Base-by-base conservation (phyloP, 306 rosid genomes). In the Mimosa bimucronata region DNA sequence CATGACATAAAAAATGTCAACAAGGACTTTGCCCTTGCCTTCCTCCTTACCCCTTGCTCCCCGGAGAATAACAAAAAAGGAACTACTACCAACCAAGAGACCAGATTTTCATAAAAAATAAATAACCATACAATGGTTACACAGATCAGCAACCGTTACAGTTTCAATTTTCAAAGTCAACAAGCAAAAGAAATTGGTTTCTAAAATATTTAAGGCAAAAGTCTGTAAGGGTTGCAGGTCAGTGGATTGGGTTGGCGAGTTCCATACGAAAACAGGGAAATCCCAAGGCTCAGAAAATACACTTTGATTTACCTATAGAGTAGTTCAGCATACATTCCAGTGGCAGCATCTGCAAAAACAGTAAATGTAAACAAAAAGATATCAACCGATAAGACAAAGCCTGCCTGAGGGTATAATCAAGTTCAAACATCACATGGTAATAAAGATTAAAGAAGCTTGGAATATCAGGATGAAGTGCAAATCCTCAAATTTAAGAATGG, bases 311-410 rank as follows among this genome's bases (percentile, higher is more conserved):
- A 94, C 97, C 98, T 92, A 74, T 83, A 91, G 81, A 88, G 60
- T 75, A 94, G 86, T 75, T 92, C 92, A 7, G 97, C 95, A 62
- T 91, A 94, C 90, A 91, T 76, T 80, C 97, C 94, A 7, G 97
- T 94, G 67, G 98, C 94, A 84, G 97, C 97, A 85, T 94, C 97
- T 94, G 91, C 86, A 80, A 45, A 73, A 42, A 53, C 71, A 52
- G 52, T 52, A 52, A 72, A 60, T 28, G 62, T 21, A 76, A 9
- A 55, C 29, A n/a, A 55, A 55, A 76, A 85, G 80, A 18, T 68
- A 81, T 76, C 55, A 72, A 34, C 46, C 48, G 67, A 46, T 65
- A 40, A 16, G 53, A 28, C 11, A 79, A 13, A 38, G n/a, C n/a
- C n/a, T n/a, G 26, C n/a, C 62, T 61, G 74, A 45, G 28, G 75